These are phyloP conservation scores for Malus hybrid DNA, from an alignment of 331 rosid species.

Conservation along the genomic window DNA sequence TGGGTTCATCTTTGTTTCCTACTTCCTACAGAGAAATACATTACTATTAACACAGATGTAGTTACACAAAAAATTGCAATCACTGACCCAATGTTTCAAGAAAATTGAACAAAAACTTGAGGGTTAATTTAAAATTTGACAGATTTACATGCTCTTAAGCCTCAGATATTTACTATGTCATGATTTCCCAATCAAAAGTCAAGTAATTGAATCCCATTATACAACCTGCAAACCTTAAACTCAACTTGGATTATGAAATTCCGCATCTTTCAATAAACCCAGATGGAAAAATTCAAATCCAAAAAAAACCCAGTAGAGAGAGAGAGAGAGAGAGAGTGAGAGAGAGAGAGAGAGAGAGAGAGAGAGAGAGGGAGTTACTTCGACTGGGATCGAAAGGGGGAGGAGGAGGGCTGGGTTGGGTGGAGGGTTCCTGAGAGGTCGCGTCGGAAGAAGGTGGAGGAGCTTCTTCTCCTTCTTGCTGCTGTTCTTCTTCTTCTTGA, in stretches of 20 bases:
- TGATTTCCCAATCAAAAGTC: not conserved
- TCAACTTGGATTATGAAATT: not conserved
- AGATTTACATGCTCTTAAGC: not conserved
- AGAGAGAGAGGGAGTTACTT: constrained; percentile 28
- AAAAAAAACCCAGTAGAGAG: not conserved
- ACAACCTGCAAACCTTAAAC: not conserved
- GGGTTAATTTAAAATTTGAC: not conserved
- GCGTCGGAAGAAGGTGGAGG: constrained; percentile 17
- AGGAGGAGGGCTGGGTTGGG: constrained; percentile 21
- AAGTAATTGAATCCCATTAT: not conserved
- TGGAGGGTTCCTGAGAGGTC: constrained; percentile 5
- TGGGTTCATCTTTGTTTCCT: not conserved
- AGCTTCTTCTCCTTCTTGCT: not conserved
- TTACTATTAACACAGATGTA: not conserved
- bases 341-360: not conserved
- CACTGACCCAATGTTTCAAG: not conserved
- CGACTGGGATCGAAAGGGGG: constrained; percentile 81
- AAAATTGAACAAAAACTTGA: not conserved
- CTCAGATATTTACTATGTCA: not conserved
- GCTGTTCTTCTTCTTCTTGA: not conserved
- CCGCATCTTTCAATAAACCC: constrained; percentile 5
- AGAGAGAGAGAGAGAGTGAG: no score
- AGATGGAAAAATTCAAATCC: not conserved
- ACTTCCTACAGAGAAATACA: not conserved
- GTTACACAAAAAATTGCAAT: not conserved